Conservation (phyloP, 768 basidiomycete species). For the Tulasnella sp. region DNA sequence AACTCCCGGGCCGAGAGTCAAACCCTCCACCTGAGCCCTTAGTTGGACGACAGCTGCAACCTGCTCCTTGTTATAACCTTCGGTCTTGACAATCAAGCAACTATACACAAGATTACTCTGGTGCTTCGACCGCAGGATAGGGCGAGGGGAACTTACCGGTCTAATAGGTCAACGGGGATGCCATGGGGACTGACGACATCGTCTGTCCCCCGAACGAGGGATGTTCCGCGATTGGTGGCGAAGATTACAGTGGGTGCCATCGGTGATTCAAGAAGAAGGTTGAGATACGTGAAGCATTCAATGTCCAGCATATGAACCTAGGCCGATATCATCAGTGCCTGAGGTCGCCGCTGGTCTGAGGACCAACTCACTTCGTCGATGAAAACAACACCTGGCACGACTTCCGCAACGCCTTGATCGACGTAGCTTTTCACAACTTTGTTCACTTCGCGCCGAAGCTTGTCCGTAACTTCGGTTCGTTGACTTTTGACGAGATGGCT, state of each 20-base stretch:
- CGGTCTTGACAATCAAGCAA: slow-evolving; percentile 93
- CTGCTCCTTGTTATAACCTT: slow-evolving; percentile 75
- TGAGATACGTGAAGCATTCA: slow-evolving; percentile 98
- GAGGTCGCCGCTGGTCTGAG: neutral
- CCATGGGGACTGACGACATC: slow-evolving; percentile 93
- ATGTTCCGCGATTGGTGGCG: slow-evolving; percentile 92
- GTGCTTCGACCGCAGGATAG: neutral
- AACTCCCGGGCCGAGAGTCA: slow-evolving; percentile 70
- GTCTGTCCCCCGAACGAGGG: slow-evolving; percentile 86
- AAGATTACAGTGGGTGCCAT: slow-evolving; percentile 98
- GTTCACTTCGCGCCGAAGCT: slow-evolving; percentile 91
- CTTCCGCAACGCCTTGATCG: slow-evolving; percentile 96
- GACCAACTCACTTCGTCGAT: slow-evolving; percentile 81
- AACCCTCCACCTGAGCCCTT: slow-evolving; percentile 80
- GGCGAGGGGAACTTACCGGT: slow-evolving; percentile 55
- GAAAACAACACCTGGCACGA: slow-evolving; percentile 96
- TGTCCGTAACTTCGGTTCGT: slow-evolving; percentile 95
- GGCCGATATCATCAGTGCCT: neutral
- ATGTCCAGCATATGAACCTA: slow-evolving; percentile 99
- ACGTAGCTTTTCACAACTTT: slow-evolving; percentile 97
- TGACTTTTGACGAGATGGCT: slow-evolving; percentile 81
- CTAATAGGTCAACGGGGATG: slow-evolving; percentile 87
- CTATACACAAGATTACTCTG: slow-evolving; percentile 40
- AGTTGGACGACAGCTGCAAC: slow-evolving; percentile 82
- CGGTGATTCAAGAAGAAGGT: slow-evolving; percentile 88